These are phyloP conservation scores for Coleophoma eucalyptorum DNA, from an alignment of 2,329 filamentous ascomycete species.

Conservation along the genomic window DNA sequence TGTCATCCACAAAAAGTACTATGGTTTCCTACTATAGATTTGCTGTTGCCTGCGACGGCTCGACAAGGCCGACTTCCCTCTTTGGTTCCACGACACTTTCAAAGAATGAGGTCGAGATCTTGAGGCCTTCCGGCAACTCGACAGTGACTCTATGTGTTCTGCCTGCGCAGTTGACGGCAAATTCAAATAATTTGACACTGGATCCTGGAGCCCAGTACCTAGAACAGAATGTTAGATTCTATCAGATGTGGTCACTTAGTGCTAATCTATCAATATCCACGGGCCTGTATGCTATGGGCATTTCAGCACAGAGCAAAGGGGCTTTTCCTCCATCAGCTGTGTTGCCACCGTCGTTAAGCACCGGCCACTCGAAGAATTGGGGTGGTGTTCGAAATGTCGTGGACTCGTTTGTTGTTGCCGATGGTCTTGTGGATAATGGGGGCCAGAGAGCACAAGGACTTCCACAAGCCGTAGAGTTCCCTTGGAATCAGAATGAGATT, in stretches of 20 bases:
- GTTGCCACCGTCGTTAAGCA: neutral
- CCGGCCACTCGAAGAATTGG: neutral
- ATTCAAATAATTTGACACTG: neutral
- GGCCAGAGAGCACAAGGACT: constrained; percentile 6
- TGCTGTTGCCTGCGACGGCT: neutral
- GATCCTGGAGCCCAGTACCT: constrained; percentile 23
- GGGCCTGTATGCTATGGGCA: constrained; percentile 28
- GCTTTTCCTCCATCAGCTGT: neutral
- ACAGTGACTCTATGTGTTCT: constrained; percentile 8
- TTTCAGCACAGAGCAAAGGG: constrained; percentile 9
- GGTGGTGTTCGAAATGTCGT: constrained; percentile 8
- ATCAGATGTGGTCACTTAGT: constrained; percentile 40
- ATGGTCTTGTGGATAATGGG: constrained; percentile 14
- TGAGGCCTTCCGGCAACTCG: neutral
- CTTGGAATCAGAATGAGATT: neutral
- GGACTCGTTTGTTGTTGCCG: constrained; percentile 23
- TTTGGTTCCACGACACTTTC: constrained; percentile 14
- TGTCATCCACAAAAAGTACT: constrained; percentile 18
- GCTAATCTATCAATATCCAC: constrained; percentile 40
- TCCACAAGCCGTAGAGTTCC: neutral
- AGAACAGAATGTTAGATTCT: constrained; percentile 36
- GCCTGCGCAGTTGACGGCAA: constrained; percentile 8
- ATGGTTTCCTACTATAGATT: constrained; percentile 25
- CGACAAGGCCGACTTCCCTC: constrained; percentile 8
- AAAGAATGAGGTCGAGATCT: neutral